These are phyloP conservation scores for Trichoderma koningiopsis DNA, from an alignment of 2,329 filamentous ascomycete genomes.

Conservation along the genomic window DNA sequence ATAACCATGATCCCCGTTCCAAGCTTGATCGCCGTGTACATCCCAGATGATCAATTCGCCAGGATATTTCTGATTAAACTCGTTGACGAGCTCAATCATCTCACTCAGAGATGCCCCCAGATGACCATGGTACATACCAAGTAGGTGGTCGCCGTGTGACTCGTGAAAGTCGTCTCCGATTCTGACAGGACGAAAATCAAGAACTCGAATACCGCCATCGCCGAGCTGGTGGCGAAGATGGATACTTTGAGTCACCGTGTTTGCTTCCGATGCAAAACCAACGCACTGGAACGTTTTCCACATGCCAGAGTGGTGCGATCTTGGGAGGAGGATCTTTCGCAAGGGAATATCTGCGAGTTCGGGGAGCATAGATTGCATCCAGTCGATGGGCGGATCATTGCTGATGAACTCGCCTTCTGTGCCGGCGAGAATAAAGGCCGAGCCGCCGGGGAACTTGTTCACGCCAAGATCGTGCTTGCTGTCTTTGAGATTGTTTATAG, in stretches of 20 bases:
- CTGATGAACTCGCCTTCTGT: constrained; percentile 37
- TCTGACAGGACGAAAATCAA: constrained; percentile 35
- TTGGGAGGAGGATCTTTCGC: constrained; percentile 37
- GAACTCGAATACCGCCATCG: constrained; percentile 35
- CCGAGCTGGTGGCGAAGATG: constrained; percentile 34
- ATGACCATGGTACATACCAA: constrained; percentile 31
- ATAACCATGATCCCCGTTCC: not conserved
- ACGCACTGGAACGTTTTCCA: constrained; percentile 23
- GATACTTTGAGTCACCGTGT: constrained; percentile 34
- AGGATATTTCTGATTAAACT: constrained; percentile 35
- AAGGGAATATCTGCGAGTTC: constrained; percentile 35
- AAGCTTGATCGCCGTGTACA: constrained; percentile 29
- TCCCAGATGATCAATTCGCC: constrained; percentile 42
- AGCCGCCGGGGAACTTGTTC: constrained; percentile 28
- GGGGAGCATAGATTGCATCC: constrained; percentile 37
- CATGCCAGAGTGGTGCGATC: constrained; percentile 39
- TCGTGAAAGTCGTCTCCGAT: constrained; percentile 27
- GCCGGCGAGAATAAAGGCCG: constrained; percentile 37
- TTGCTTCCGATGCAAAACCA: constrained; percentile 25
- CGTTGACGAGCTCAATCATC: constrained; percentile 37
- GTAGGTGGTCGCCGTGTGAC: constrained; percentile 29
- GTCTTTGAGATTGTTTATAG: constrained; percentile 27
- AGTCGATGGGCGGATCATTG: constrained; percentile 32
- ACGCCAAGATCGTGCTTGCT: constrained; percentile 29
- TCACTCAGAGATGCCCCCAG: constrained; percentile 33